Percentiles rank a stretch among this genome's conserved stretches.
Evolutionary conservation across 2,329 filamentous ascomycete species (phyloP).

Genomic region (Xylaria sp.): DNA sequence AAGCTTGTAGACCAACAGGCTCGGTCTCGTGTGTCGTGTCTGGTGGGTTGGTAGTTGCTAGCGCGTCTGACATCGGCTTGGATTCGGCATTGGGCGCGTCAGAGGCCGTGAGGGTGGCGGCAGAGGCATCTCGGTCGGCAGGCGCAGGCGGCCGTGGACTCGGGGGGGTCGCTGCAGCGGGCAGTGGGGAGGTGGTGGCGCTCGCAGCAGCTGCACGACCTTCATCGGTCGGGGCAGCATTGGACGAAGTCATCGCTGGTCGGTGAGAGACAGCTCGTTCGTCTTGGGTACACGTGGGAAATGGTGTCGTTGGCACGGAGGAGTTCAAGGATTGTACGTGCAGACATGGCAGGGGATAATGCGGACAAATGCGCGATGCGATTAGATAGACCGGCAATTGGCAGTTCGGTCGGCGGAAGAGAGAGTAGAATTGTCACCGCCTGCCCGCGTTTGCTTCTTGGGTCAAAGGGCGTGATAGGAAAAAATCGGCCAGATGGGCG

Average conservation of each 20-base stretch:
- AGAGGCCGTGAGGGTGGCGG: slow-evolving; percentile 13
- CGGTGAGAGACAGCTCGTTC: slow-evolving; percentile 64
- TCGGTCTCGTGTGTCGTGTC: slow-evolving; percentile 8
- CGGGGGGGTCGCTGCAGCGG: slow-evolving; percentile 21
- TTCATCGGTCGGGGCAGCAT: slow-evolving; percentile 53
- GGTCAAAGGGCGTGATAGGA: slow-evolving; percentile 32
- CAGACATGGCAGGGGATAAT: slow-evolving; percentile 36
- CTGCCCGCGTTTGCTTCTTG: slow-evolving; percentile 30
- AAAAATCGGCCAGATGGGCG: slow-evolving; percentile 31
- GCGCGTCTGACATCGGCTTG: slow-evolving; percentile 39
- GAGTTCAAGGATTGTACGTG: slow-evolving; percentile 31
- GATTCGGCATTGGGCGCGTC: slow-evolving; percentile 18
- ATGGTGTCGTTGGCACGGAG: slow-evolving; percentile 26
- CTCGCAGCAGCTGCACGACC: slow-evolving; percentile 28
- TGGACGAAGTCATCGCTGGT: slow-evolving; percentile 71
- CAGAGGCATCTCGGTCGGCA: slow-evolving; percentile 22
- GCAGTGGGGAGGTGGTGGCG: slow-evolving; percentile 31
- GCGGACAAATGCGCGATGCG: slow-evolving; percentile 36
- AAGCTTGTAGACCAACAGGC: neutral
- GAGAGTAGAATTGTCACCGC: slow-evolving; percentile 43
- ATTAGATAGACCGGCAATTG: slow-evolving; percentile 39
- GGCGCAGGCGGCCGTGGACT: slow-evolving; percentile 19
- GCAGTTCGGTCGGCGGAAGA: slow-evolving; percentile 40
- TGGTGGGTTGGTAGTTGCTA: slow-evolving; percentile 15
- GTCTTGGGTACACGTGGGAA: slow-evolving; percentile 51